Evolutionary conservation across 148 eudicot species (phyloP).

Genomic region (Drosera capensis): DNA sequence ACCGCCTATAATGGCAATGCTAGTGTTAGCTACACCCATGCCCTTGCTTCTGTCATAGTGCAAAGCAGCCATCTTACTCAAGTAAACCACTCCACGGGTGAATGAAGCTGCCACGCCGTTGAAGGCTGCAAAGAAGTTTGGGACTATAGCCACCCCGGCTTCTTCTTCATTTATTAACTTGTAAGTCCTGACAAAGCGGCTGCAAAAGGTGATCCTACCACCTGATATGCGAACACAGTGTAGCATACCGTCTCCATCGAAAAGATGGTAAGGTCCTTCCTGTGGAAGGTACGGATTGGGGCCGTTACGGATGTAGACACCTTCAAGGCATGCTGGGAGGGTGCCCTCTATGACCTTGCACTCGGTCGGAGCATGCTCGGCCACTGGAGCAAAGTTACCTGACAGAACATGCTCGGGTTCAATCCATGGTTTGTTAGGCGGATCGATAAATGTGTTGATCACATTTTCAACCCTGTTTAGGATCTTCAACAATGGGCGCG

Average conservation of each 20-base stretch:
- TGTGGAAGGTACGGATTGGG: slow-evolving; percentile 72
- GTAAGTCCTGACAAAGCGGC: slow-evolving; percentile 58
- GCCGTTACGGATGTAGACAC: slow-evolving; percentile 75
- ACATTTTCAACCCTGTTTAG: neutral
- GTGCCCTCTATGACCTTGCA: slow-evolving; percentile 40
- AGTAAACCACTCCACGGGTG: slow-evolving; percentile 26
- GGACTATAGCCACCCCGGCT: slow-evolving; percentile 22
- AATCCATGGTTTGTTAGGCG: slow-evolving; percentile 31
- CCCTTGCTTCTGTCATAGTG: slow-evolving; percentile 30
- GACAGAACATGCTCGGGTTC: slow-evolving; percentile 47
- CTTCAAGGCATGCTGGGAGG: slow-evolving; percentile 48
- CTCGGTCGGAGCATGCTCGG: slow-evolving; percentile 51
- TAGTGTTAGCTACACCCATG: slow-evolving; percentile 46
- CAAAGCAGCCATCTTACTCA: slow-evolving; percentile 18
- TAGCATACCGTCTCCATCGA: slow-evolving; percentile 83
- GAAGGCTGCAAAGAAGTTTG: slow-evolving; percentile 44
- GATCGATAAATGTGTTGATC: slow-evolving; percentile 26
- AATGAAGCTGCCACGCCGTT: slow-evolving; percentile 30
- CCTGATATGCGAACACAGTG: slow-evolving; percentile 35
- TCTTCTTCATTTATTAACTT: slow-evolving; percentile 28
- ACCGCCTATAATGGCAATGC: slow-evolving; percentile 28
- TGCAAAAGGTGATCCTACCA: slow-evolving; percentile 47
- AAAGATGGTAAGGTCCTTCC: slow-evolving; percentile 68
- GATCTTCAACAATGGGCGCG: too few relatives aligned
- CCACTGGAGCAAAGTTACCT: slow-evolving; percentile 55